Conservation (phyloP, 2,329 filamentous ascomycete genomes). For the Talaromyces pinophilus region DNA sequence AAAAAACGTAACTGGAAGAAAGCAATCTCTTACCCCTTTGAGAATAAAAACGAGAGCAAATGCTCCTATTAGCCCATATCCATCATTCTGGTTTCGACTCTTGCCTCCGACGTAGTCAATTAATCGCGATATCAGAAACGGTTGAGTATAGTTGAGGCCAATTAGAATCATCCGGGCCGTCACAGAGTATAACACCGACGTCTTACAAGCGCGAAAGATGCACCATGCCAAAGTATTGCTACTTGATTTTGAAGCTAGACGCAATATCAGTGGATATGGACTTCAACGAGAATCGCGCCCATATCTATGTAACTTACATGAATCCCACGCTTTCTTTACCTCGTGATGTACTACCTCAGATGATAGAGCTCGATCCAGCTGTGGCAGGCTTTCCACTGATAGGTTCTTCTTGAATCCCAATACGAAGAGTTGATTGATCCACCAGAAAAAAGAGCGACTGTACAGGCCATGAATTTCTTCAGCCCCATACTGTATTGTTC, state of each 20-base stretch:
- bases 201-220: slow-evolving; percentile 21
- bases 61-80: slow-evolving; percentile 48
- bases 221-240: slow-evolving; percentile 15
- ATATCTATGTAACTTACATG: neutral
- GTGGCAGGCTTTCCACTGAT: slow-evolving; percentile 7
- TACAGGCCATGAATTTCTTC: slow-evolving; percentile 15
- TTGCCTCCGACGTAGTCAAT: slow-evolving; percentile 35
- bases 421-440: slow-evolving; percentile 15
- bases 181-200: slow-evolving; percentile 35
- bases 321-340: neutral
- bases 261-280: neutral
- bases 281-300: neutral
- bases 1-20: neutral
- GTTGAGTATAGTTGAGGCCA: slow-evolving; percentile 41
- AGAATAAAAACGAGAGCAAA: slow-evolving; percentile 47
- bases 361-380: slow-evolving; percentile 15
- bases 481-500: slow-evolving; percentile 14
- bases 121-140: slow-evolving; percentile 40
- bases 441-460: slow-evolving; percentile 18
- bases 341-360: neutral
- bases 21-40: slow-evolving; percentile 36
- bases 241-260: slow-evolving; percentile 11
- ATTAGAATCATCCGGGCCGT: slow-evolving; percentile 36
- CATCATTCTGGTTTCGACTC: slow-evolving; percentile 33
- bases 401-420: slow-evolving; percentile 4